Evolutionary conservation across 75 land plant species (phyloP), one percentile per base, ranked within the genome.

Genomic region (Sequoiadendron giganteum): DNA sequence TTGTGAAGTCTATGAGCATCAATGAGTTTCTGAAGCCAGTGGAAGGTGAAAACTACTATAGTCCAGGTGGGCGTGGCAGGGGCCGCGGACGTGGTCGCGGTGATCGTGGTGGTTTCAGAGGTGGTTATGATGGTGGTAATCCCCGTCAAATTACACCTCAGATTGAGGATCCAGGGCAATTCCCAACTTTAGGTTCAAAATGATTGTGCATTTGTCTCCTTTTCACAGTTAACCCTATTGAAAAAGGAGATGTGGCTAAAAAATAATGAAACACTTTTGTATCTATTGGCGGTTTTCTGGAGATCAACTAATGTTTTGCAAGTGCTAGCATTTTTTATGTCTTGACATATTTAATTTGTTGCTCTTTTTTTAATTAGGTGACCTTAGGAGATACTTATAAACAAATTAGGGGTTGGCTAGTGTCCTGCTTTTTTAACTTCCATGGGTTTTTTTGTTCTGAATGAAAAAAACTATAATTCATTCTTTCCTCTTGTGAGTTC

Each of bases 151-250:
- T 84, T 32, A 92, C 92, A 28, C 96, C 96, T 0, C 85, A 89
- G 34, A 96, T 96, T 76, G 95, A 92, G 76, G 97, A 96, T 82
- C 94, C 90, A 10, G 90, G 93, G 3, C 96, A 96, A 87, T 96
- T 96, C 90, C 97, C 97, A 15, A 93, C 94, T 47, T 84, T 96
- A 55, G 94, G 94, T 75, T 93, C 84, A 32, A 93, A 95, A 90
- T 95, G 85, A 91, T 65, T 7, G 55, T 52, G 85, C n/a, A 82
- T 42, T 81, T 19, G n/a, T 42, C 49, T 82, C 30, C 45, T 19
- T 82, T 39, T 82, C 9, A 28, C 5, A 79, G 34, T 38, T 11
- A 42, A 25, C 21, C 48, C 4, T 75, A 30, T 75, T 34, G 77
- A 75, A 75, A 32, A 75, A 75, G 77, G 77, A 75, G 39, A 58